A percentile compares a stretch with the other conserved stretches of the same genome.
phyloP scores from a whole-genome alignment of 805 yeast species.

The Zygotorulaspora florentina region DNA sequence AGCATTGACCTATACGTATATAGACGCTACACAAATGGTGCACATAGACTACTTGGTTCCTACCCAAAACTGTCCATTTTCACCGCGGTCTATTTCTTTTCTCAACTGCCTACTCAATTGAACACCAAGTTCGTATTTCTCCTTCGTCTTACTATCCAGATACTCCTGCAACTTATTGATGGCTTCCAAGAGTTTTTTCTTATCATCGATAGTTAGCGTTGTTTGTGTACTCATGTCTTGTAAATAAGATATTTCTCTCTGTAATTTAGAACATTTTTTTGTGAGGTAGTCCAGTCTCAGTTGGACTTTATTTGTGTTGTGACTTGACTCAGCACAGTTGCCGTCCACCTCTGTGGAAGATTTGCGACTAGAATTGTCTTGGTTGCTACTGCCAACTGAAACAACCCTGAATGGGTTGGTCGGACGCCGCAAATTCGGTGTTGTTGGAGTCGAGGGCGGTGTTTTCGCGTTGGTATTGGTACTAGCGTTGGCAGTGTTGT shows the following conservation, averaged over 20 bases:
- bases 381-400: constrained; percentile 24
- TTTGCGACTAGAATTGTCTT: constrained; percentile 14
- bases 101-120: constrained; percentile 39
- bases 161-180: constrained; percentile 38
- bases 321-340: constrained; percentile 5
- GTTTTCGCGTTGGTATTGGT: not conserved
- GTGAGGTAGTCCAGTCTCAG: constrained; percentile 33
- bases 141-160: constrained; percentile 40
- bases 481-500: not conserved
- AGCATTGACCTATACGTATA: not conserved
- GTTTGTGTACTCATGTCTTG: constrained; percentile 35
- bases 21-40: not conserved
- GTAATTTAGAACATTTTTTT: constrained; percentile 36
- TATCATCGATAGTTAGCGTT: constrained; percentile 38
- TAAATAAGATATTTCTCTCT: constrained; percentile 39
- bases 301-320: constrained; percentile 27
- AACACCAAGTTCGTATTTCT: constrained; percentile 42
- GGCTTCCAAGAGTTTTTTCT: constrained; percentile 37
- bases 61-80: constrained; percentile 37
- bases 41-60: constrained; percentile 21
- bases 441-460: constrained; percentile 6
- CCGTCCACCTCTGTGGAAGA: constrained; percentile 10
- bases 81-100: constrained; percentile 41
- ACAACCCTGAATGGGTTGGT: constrained; percentile 35
- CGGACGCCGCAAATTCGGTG: constrained; percentile 15